Evolutionary conservation across 768 basidiomycete genomes (phyloP).

Genomic region (Russula sp.): DNA sequence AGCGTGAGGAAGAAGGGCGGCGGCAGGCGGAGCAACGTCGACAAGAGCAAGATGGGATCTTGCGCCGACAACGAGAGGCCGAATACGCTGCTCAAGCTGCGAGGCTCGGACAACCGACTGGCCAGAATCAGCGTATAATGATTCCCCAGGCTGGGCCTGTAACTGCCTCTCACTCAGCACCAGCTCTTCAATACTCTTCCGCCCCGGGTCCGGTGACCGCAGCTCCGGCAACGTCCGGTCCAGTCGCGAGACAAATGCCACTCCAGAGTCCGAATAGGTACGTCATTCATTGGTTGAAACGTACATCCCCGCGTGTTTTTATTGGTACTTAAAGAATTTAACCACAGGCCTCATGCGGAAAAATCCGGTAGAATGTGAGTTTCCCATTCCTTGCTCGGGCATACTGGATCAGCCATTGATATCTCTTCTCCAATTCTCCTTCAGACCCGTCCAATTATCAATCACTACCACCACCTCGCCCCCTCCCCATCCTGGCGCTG

Average conservation of each 20-base stretch:
- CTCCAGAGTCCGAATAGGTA: constrained; percentile 51
- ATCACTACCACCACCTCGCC: constrained; percentile 68
- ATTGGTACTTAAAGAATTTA: constrained; percentile 43
- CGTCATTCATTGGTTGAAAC: constrained; percentile 2
- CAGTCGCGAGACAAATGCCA: constrained; percentile 38
- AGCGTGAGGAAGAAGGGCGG: constrained; percentile 29
- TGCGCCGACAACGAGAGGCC: constrained; percentile 50
- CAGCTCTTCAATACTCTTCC: constrained; percentile 5
- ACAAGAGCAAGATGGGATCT: constrained; percentile 52
- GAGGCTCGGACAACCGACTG: constrained; percentile 26
- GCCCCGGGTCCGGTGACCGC: neutral
- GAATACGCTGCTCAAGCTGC: constrained; percentile 30
- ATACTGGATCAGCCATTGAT: neutral
- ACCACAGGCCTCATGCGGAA: constrained; percentile 37
- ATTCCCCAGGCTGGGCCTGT: constrained; percentile 27
- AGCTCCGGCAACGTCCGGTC: constrained; percentile 4
- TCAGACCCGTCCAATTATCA: constrained; percentile 34
- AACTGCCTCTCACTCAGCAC: neutral
- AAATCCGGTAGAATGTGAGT: constrained; percentile 24
- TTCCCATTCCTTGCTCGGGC: neutral
- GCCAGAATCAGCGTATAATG: constrained; percentile 33
- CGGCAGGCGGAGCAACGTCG: constrained; percentile 40
- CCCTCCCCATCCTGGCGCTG: constrained; percentile 41
- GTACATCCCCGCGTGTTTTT: neutral
- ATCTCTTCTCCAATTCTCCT: neutral